Evolutionary conservation across 495 filamentous ascomycete genomes (phyloP), one percentile per base, ranked within the genome.

Genomic region (Annulohypoxylon nitens): DNA sequence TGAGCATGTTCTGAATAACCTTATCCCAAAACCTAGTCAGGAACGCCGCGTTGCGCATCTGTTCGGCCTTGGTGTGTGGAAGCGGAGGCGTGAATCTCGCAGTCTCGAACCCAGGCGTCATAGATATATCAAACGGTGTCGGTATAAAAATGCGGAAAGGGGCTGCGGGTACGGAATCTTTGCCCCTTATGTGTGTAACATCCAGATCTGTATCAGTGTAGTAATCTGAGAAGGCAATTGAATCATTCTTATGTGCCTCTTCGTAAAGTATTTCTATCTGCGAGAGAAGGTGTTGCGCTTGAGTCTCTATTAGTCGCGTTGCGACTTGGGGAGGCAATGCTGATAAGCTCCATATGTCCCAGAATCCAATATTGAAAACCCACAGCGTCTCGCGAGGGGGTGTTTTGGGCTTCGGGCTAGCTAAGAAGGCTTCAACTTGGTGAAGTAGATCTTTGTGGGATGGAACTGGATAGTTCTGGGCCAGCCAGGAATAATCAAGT

Each of bases 261-360:
- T 73, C 57, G 36, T 85, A 86, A 0, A 86, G 77, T 12, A 79
- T 73, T 43, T 86, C 82, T 4, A 83, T 67, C 54, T 82, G 81
- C 9, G 78, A 67, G 62, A 86, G 81, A 1, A 87, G 30, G 20
- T 81, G 71, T 1, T 66, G 26, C 36, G 79, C 70, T 10, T 79
- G 61, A 0, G 67, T 71, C 37, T 78, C 79, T 2, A 84, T 55
- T 2, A 80, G 45, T 0, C 68, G 48, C 11, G 64, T 71, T n/a
- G 76, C 79, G 4, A 81, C 67, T 3, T 74, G 73, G 4, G 79
- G 75, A 9, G 83, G 82, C 1, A 87, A 61, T 7, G 78, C 71
- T 1, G 84, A 80, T 6, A 85, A 77, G n/a, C 81, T 68, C 78
- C 83, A 85, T 45, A 86, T 74, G 37, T 87, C 85, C 83, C 83